phyloP scores from a whole-genome alignment of 2,329 filamentous ascomycete genomes.

The Colletotrichum godetiae region DNA sequence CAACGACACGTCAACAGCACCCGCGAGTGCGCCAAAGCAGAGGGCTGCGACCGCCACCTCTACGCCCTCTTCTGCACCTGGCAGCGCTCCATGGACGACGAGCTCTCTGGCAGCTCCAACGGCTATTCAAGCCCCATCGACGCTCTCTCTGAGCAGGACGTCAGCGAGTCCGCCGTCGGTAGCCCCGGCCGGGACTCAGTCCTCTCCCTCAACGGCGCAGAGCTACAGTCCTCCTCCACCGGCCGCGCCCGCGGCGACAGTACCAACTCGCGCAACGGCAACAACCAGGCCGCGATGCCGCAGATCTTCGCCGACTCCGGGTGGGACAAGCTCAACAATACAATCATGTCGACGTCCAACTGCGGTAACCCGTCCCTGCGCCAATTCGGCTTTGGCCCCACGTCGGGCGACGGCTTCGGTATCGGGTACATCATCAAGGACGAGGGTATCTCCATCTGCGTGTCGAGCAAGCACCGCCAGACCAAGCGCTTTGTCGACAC shows the following conservation, averaged over 20 bases:
- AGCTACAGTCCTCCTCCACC: slow-evolving; percentile 33
- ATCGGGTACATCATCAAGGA: slow-evolving; percentile 99
- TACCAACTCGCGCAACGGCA: slow-evolving; percentile 59
- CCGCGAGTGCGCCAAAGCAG: slow-evolving; percentile 86
- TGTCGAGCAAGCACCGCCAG: slow-evolving; percentile 92
- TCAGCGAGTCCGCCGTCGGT: slow-evolving; percentile 54
- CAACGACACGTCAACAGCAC: slow-evolving; percentile 85
- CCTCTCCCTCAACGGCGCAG: slow-evolving; percentile 53
- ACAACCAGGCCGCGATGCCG: slow-evolving; percentile 67
- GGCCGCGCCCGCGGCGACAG: slow-evolving; percentile 61
- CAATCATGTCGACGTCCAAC: slow-evolving; percentile 96
- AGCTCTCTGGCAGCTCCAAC: slow-evolving; percentile 68
- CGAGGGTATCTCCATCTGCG: slow-evolving; percentile 89
- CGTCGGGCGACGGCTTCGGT: slow-evolving; percentile 92
- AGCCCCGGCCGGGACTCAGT: slow-evolving; percentile 66
- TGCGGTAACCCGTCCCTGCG: slow-evolving; percentile 95
- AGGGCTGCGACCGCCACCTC: slow-evolving; percentile 92
- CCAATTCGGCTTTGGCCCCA: slow-evolving; percentile 97
- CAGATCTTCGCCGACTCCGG: slow-evolving; percentile 87
- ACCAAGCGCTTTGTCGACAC: slow-evolving; percentile 91
- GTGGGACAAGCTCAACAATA: slow-evolving; percentile 96
- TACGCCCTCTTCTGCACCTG: slow-evolving; percentile 96
- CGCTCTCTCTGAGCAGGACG: slow-evolving; percentile 58
- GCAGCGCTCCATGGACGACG: slow-evolving; percentile 88
- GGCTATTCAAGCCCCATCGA: slow-evolving; percentile 73